Evolutionary conservation across 75 land plant genomes (phyloP).

Genomic region (Pseudotsuga menziesii): DNA sequence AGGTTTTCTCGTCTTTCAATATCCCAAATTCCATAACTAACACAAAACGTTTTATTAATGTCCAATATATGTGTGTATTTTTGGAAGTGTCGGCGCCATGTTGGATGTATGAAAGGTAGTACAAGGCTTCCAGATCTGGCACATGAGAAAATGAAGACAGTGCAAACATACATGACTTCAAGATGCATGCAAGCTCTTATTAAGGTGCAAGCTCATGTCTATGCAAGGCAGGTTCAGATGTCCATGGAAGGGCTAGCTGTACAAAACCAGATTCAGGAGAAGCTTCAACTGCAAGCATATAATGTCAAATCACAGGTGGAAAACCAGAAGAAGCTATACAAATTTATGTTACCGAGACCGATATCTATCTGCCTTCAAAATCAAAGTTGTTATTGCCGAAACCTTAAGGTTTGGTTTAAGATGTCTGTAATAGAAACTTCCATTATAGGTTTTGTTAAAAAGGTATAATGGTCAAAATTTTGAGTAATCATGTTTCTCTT

Average conservation of each 20-base stretch:
- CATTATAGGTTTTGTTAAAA: background rate
- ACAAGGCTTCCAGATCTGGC: conserved; percentile 35
- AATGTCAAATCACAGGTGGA: too few species aligned
- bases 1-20: background rate
- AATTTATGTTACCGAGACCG: too few species aligned
- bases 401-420: too few species aligned
- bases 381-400: too few species aligned
- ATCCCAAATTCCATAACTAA: background rate
- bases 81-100: conserved; percentile 28
- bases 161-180: conserved; percentile 20
- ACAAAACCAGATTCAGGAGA: too few species aligned
- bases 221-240: conserved; percentile 38
- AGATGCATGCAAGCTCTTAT: conserved; percentile 36
- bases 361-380: too few species aligned
- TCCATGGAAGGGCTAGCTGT: conserved; percentile 39
- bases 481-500: background rate
- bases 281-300: too few species aligned
- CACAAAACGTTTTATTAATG: background rate
- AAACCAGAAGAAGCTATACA: too few species aligned
- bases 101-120: conserved; percentile 30
- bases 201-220: conserved; percentile 26
- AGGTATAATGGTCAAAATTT: background rate
- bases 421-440: background rate
- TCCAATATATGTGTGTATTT: background rate
- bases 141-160: conserved; percentile 22